phyloP scores from a whole-genome alignment of 1,139 yeast species.

The Candida mesenterica region DNA sequence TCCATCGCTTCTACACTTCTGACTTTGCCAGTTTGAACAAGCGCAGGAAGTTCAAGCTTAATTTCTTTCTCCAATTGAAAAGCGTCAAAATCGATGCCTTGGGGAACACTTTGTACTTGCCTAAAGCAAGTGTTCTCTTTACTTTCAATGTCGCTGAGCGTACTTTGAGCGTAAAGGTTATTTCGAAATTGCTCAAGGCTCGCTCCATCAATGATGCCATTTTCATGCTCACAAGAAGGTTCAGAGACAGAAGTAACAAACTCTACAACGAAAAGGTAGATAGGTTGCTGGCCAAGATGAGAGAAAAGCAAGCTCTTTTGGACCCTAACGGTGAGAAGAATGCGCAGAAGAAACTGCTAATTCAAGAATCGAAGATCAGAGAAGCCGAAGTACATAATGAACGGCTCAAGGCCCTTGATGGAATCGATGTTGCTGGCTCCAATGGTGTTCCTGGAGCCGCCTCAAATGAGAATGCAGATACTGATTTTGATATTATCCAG shows the following conservation, averaged over 20 bases:
- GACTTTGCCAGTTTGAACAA: conserved; percentile 16
- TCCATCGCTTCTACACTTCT: conserved; percentile 29
- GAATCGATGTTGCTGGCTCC: background rate
- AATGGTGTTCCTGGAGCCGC: no score
- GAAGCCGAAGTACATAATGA: background rate
- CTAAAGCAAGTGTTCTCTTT: conserved; percentile 29
- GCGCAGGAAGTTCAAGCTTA: conserved; percentile 13
- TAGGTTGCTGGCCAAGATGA: conserved; percentile 3
- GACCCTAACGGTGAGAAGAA: background rate
- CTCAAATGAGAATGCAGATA: no score
- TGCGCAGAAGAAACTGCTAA: conserved; percentile 1
- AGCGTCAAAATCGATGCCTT: conserved; percentile 30
- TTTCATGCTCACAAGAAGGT: conserved; percentile 36
- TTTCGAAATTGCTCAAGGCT: conserved; percentile 28
- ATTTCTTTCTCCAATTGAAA: conserved; percentile 28
- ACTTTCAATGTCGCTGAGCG: conserved; percentile 26
- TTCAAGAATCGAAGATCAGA: no score
- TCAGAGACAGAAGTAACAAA: conserved; percentile 33
- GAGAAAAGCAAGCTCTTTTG: background rate
- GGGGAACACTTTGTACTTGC: conserved; percentile 30
- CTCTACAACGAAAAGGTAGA: conserved; percentile 20
- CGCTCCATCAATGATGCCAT: conserved; percentile 40
- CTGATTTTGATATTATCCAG: background rate
- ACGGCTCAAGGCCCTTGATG: background rate
- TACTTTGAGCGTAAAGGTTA: conserved; percentile 23